phyloP scores from a whole-genome alignment of 2,329 filamentous ascomycete species.

The Ascochyta rabiei region DNA sequence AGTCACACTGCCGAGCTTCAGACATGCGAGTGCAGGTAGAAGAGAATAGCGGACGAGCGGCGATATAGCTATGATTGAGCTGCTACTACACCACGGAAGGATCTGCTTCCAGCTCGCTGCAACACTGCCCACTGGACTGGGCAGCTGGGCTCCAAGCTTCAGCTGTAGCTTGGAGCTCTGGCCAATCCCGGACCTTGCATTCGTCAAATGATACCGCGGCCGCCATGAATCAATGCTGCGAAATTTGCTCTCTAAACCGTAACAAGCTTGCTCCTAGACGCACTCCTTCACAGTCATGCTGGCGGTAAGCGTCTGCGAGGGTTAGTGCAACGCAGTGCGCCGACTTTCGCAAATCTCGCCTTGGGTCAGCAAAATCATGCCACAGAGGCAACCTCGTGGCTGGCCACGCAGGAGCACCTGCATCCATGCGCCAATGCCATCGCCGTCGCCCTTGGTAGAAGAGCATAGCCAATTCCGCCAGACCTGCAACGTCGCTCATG shows the following conservation, averaged over 20 bases:
- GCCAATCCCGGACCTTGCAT: conserved; percentile 17
- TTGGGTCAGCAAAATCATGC: conserved; percentile 1
- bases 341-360: conserved; percentile 7
- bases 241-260: conserved; percentile 17
- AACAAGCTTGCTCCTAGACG: conserved; percentile 19
- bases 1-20: conserved; percentile 18
- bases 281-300: conserved; percentile 9
- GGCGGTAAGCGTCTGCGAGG: conserved; percentile 15
- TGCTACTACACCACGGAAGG: conserved; percentile 18
- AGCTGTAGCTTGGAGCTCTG: conserved; percentile 16
- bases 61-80: conserved; percentile 7
- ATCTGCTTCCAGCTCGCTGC: conserved; percentile 15
- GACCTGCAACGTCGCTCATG: background rate
- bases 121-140: conserved; percentile 15
- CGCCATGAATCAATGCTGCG: conserved; percentile 19
- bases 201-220: conserved; percentile 20
- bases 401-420: background rate
- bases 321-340: conserved; percentile 15
- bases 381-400: background rate
- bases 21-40: conserved; percentile 15
- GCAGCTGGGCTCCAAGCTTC: conserved; percentile 16
- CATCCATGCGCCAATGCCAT: background rate
- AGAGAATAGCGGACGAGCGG: conserved; percentile 1
- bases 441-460: background rate
- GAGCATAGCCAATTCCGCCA: background rate